Evolutionary conservation across 2,329 filamentous ascomycete species (phyloP).

Genomic region (Ceratocystis colombiana): DNA sequence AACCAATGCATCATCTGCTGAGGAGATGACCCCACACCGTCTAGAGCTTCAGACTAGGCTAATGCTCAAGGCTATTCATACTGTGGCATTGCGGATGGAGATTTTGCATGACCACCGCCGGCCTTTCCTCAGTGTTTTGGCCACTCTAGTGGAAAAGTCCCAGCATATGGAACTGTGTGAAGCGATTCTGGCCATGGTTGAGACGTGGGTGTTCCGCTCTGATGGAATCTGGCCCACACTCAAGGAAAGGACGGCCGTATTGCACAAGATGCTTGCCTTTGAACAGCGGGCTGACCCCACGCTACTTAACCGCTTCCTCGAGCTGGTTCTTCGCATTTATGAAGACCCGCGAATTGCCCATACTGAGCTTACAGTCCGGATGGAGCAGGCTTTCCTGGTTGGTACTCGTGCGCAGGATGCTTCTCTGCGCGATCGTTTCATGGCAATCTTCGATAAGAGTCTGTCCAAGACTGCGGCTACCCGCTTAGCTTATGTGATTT

Average conservation of each 20-base stretch:
- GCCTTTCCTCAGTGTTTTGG: conserved; percentile 89
- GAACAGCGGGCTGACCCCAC: conserved; percentile 74
- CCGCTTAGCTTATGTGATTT: conserved; percentile 78
- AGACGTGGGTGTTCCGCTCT: conserved; percentile 90
- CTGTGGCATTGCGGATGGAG: conserved; percentile 86
- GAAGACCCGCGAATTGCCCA: conserved; percentile 93
- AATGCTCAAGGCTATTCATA: conserved; percentile 90
- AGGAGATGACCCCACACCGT: conserved; percentile 61
- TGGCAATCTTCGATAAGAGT: conserved; percentile 91
- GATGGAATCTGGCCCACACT: conserved; percentile 92
- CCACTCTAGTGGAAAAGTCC: conserved; percentile 90
- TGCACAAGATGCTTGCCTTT: conserved; percentile 98
- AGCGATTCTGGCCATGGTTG: conserved; percentile 88
- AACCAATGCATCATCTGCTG: conserved; percentile 24
- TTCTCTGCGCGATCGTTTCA: conserved; percentile 93
- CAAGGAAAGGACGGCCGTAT: conserved; percentile 95
- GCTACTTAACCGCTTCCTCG: conserved; percentile 83
- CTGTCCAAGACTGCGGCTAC: conserved; percentile 86
- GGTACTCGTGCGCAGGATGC: conserved; percentile 88
- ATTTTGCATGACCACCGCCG: conserved; percentile 80
- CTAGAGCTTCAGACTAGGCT: conserved; percentile 80
- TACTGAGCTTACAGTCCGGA: conserved; percentile 88
- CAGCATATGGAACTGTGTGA: conserved; percentile 76
- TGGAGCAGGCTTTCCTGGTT: conserved; percentile 97
- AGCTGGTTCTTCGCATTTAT: conserved; percentile 94